phyloP scores from a whole-genome alignment of 345 rosid species.

The Murraya paniculata region DNA sequence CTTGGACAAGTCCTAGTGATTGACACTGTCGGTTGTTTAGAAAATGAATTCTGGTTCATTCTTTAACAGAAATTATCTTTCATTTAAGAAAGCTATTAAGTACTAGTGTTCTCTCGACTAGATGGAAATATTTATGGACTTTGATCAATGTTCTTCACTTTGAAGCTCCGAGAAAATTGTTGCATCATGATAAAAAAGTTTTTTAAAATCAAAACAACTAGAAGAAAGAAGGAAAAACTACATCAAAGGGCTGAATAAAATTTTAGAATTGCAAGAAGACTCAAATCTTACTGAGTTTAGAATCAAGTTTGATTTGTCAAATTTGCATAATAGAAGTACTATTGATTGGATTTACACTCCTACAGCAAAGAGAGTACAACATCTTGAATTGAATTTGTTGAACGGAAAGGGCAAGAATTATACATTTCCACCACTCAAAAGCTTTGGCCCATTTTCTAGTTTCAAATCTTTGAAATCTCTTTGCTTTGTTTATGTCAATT shows the following conservation, averaged over 20 bases:
- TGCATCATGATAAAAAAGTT: no score
- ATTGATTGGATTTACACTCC: no score
- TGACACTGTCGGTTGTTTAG: no score
- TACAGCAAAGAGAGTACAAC: no score
- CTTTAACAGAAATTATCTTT: no score
- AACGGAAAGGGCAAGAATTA: not conserved
- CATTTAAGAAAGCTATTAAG: no score
- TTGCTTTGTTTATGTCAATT: not conserved
- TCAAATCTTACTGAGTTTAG: not conserved
- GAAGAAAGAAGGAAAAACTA: not conserved
- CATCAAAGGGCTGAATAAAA: not conserved
- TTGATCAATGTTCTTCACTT: not conserved
- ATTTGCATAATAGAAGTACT: no score
- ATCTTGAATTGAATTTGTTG: no score
- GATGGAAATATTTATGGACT: slow-evolving; percentile 1
- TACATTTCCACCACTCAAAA: not conserved
- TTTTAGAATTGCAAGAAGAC: not conserved
- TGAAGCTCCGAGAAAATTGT: not conserved
- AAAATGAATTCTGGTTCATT: no score
- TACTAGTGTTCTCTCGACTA: not conserved
- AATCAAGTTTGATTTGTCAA: not conserved
- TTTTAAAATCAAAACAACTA: not conserved
- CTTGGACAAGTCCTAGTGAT: no score
- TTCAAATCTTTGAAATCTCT: not conserved
- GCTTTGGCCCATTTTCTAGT: not conserved